These are phyloP conservation scores for Vitis riparia DNA, from an alignment of 164 flowering plant genomes.

Conservation along the genomic window DNA sequence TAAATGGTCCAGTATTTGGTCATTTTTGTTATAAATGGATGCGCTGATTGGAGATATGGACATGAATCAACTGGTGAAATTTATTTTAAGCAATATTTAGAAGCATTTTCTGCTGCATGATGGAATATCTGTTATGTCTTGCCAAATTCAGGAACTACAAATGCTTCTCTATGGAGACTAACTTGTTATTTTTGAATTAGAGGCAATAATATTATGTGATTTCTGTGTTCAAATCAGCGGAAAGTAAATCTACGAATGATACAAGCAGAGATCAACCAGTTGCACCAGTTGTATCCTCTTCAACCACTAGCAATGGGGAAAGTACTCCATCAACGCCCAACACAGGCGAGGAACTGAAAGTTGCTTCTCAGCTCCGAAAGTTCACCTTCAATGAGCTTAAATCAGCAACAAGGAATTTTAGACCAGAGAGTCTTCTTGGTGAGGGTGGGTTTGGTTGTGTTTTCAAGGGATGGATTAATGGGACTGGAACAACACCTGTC, in stretches of 20 bases:
- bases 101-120: background rate
- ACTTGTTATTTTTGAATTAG: background rate
- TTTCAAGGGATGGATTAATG: constrained; percentile 49
- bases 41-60: too few species aligned
- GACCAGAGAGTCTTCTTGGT: constrained; percentile 47
- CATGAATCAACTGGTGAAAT: too few species aligned
- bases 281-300: constrained; percentile 38
- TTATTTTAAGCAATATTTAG: background rate
- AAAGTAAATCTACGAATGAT: constrained; percentile 37
- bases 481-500: constrained; percentile 35
- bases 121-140: background rate
- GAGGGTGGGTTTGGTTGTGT: constrained; percentile 57
- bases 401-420: constrained; percentile 39
- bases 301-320: constrained; percentile 37
- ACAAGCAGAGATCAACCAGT: constrained; percentile 35
- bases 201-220: background rate
- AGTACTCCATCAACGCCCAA: constrained; percentile 41
- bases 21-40: too few species aligned
- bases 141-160: background rate
- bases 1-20: too few species aligned
- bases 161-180: background rate
- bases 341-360: constrained; percentile 34
- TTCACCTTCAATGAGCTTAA: constrained; percentile 44
- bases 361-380: constrained; percentile 42
- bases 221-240: constrained; percentile 23